Conservation (phyloP, 2,329 filamentous ascomycete genomes). For the Neurospora sp. region DNA sequence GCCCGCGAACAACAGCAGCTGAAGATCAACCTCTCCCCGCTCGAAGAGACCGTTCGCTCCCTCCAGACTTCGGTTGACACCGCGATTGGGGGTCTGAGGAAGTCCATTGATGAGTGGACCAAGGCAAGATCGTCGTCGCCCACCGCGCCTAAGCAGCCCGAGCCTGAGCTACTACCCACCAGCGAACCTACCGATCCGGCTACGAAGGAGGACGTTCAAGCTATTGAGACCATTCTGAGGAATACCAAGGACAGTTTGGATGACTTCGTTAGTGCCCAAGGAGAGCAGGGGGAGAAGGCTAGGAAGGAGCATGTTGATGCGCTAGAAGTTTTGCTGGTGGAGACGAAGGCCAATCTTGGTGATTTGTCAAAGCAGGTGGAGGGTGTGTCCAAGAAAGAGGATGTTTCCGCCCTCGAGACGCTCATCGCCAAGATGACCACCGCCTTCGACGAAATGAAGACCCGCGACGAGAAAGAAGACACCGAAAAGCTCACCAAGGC, state of each 20-base stretch:
- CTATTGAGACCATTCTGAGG: conserved; percentile 79
- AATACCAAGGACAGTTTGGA: conserved; percentile 86
- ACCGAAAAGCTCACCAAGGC: conserved; percentile 65
- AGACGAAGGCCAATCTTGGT: conserved; percentile 64
- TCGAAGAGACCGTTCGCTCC: neutral
- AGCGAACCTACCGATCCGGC: conserved; percentile 36
- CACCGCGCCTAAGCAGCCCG: conserved; percentile 8
- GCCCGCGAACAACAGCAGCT: conserved; percentile 11
- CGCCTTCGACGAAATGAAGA: conserved; percentile 64
- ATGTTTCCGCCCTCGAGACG: conserved; percentile 65
- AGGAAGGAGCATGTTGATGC: conserved; percentile 55
- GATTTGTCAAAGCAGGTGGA: conserved; percentile 58
- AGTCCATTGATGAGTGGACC: neutral
- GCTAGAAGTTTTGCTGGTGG: conserved; percentile 56
- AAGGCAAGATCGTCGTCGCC: neutral
- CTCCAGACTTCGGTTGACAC: neutral
- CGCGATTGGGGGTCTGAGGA: neutral
- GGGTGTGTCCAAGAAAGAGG: conserved; percentile 63
- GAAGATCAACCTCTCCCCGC: neutral
- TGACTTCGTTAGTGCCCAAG: conserved; percentile 44
- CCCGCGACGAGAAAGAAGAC: conserved; percentile 43
- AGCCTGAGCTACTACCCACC: conserved; percentile 6
- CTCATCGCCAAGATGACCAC: conserved; percentile 69
- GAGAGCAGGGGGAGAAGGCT: conserved; percentile 52
- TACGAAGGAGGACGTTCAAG: conserved; percentile 75